Evolutionary conservation across 305 asterid species (phyloP), one percentile per base, ranked within the genome.

Genomic region (Fraxinus sp.): DNA sequence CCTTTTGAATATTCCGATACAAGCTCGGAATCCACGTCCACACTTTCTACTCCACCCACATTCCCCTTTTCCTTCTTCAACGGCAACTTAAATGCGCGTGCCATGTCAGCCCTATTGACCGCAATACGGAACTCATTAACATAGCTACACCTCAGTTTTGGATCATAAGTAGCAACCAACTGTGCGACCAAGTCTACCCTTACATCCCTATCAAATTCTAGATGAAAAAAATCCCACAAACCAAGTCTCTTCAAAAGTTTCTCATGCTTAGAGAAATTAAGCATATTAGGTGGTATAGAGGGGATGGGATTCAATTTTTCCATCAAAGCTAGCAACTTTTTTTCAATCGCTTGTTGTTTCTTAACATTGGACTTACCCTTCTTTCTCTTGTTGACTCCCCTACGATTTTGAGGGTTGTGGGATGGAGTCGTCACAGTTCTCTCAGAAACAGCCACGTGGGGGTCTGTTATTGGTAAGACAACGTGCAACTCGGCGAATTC

Each of bases 191-290:
- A 83, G 79, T 92, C 95, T 30, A 46, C 85, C 89, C 93, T 87
- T 13, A 91, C 36, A 55, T 10, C 72, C 86, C 86, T 84, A 83
- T 92, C 97, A 44, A 93, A 92, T 44, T 87, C 89, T 13, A 87
- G 74, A 55, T 88, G 88, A 35, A 88, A 89, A 72, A 93, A 90
- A 33, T 92, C 93, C 97, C 97, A 92, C 90, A 93, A 81, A 13
- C 97, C 94, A 13, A 93, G 89, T 81, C 79, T 86, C 91, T 49
- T 87, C 74, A 93, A 59, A 52, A 90, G 87, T 76, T 75, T 76
- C 86, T 93, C 93, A 41, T 90, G 89, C 32, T 83, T 82, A 18
- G 83, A 3, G 20, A 91, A 88, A 85, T 87, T 87, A 41, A 83
- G 87, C 57, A 83, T 74, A 72, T 84, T 87, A 41, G 70, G 68